Evolutionary conservation across 225 moss, liverwort and hornwort species (phyloP).

Genomic region (Sphagnum tenellum): DNA sequence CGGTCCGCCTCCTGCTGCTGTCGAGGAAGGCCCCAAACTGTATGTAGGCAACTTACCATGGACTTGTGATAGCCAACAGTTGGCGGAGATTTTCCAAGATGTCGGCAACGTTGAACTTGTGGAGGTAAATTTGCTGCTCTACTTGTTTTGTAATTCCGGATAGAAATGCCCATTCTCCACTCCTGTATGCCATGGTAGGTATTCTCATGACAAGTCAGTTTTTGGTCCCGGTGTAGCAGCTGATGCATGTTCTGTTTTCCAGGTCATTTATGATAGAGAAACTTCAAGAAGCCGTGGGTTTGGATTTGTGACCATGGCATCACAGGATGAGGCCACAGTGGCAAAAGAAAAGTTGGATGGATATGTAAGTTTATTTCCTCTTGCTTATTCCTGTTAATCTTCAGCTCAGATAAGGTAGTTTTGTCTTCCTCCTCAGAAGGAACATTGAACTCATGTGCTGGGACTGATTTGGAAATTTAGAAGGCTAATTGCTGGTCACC

Average conservation of each 20-base stretch:
- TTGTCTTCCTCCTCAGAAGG: not conserved
- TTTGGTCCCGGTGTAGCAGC: not conserved
- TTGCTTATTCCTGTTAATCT: not conserved
- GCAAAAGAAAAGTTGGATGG: conserved; percentile 55
- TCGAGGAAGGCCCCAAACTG: too few relatives aligned
- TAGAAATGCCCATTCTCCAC: not conserved
- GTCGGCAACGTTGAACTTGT: conserved; percentile 24
- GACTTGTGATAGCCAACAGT: not conserved
- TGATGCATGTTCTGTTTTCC: not conserved
- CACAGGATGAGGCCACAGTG: conserved; percentile 33
- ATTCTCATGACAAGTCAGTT: not conserved
- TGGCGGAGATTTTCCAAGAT: conserved; percentile 34
- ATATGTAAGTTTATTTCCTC: conserved; percentile 7
- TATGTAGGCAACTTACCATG: too few relatives aligned
- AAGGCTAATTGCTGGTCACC: too few relatives aligned
- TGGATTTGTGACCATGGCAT: conserved; percentile 75
- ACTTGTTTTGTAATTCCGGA: not conserved
- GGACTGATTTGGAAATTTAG: too few relatives aligned
- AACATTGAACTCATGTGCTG: too few relatives aligned
- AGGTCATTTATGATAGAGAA: conserved; percentile 81
- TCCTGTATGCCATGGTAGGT: not conserved
- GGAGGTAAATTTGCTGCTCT: conserved; percentile 8
- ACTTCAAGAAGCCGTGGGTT: conserved; percentile 57
- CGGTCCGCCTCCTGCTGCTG: too few relatives aligned
- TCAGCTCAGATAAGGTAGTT: too few relatives aligned